Evolutionary conservation across 768 basidiomycete genomes (phyloP).

Genomic region (Chiua virens): DNA sequence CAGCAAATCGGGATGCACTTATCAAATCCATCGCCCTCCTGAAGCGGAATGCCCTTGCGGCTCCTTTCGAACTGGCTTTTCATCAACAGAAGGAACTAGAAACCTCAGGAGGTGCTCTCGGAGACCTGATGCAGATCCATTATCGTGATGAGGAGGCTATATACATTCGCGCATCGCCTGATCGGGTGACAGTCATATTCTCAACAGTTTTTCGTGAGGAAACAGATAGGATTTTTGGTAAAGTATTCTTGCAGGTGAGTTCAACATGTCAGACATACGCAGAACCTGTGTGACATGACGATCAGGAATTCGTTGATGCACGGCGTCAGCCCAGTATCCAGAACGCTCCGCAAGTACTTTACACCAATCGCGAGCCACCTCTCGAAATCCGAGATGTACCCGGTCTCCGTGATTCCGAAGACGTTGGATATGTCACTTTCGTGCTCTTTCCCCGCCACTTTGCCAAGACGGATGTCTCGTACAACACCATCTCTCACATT

Average conservation of each 20-base stretch:
- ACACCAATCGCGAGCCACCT: constrained; percentile 92
- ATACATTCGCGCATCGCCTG: constrained; percentile 88
- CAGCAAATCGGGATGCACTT: constrained; percentile 79
- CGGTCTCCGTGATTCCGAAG: constrained; percentile 78
- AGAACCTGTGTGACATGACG: constrained; percentile 4
- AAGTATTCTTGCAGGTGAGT: constrained; percentile 93
- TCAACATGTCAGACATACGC: neutral
- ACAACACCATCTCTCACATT: constrained; percentile 87
- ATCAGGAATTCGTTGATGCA: constrained; percentile 98
- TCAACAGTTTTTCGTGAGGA: constrained; percentile 97
- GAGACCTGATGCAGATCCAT: constrained; percentile 88
- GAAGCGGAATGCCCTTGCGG: constrained; percentile 92
- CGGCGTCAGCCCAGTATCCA: constrained; percentile 89
- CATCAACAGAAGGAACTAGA: constrained; percentile 82
- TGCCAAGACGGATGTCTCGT: constrained; percentile 61
- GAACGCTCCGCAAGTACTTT: constrained; percentile 95
- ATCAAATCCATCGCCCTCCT: constrained; percentile 80
- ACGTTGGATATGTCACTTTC: constrained; percentile 96
- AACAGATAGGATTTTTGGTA: constrained; percentile 95
- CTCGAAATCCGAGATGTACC: constrained; percentile 91
- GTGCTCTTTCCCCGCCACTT: constrained; percentile 98
- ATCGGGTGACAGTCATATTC: constrained; percentile 97
- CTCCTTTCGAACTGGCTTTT: constrained; percentile 92
- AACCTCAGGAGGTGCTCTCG: constrained; percentile 59
- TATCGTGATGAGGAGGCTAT: constrained; percentile 98